Evolutionary conservation across 345 rosid genomes (phyloP).

Genomic region (Murraya paniculata): DNA sequence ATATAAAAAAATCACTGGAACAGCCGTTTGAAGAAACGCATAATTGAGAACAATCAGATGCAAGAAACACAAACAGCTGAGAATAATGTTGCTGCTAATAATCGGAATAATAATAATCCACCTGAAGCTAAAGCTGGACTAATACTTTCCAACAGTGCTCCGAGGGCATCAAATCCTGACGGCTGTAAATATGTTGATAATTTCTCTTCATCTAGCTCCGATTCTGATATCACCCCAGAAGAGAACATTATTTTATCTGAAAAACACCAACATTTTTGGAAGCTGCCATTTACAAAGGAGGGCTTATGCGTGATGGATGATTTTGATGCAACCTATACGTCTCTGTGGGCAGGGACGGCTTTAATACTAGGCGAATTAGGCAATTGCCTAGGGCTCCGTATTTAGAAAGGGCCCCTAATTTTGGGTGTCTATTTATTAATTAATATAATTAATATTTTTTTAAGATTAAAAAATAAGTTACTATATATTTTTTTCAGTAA

Average conservation of each 20-base stretch:
- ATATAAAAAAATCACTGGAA: conserved; percentile 53
- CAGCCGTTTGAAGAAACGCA: conserved; percentile 36
- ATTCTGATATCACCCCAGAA: not conserved
- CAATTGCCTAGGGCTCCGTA: too few relatives aligned
- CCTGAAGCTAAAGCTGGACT: not conserved
- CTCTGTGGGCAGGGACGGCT: not conserved
- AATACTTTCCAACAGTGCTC: not conserved
- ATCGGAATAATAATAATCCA: not conserved
- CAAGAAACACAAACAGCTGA: not conserved
- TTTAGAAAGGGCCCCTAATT: too few relatives aligned
- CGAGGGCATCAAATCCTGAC: conserved; percentile 3
- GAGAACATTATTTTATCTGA: not conserved
- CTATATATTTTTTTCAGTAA: too few relatives aligned
- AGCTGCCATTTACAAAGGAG: not conserved
- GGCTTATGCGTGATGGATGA: not conserved
- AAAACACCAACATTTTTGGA: not conserved
- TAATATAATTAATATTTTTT: too few relatives aligned
- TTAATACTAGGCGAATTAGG: too few relatives aligned
- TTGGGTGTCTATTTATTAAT: too few relatives aligned
- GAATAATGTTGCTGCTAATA: too few relatives aligned
- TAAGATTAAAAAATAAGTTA: too few relatives aligned
- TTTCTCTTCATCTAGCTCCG: not conserved
- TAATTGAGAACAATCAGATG: conserved; percentile 10
- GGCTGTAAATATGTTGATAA: not conserved
- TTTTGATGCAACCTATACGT: not conserved